Percentiles rank a stretch among this genome's conserved stretches.
Conservation (phyloP, 257 asterid species). For the Salvia rosmarinus region DNA sequence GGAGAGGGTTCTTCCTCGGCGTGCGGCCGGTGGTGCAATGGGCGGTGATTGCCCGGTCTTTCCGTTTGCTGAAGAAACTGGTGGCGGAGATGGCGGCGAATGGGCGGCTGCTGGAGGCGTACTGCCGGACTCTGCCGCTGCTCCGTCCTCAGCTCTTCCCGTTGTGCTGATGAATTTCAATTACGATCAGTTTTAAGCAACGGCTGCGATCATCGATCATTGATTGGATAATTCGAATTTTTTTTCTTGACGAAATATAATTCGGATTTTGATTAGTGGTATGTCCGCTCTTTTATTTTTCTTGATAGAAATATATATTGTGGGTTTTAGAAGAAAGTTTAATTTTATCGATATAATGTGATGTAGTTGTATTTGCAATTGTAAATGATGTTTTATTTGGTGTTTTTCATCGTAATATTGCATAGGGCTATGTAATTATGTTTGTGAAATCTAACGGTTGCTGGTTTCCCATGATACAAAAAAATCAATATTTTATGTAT, state of each 20-base stretch:
- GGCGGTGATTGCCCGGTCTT: constrained; percentile 48
- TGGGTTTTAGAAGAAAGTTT: neutral
- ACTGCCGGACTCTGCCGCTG: constrained; percentile 50
- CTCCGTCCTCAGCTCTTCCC: constrained; percentile 65
- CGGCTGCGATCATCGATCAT: neutral
- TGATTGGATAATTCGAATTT: neutral
- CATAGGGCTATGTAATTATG: neutral
- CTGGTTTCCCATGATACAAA: no score
- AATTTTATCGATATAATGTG: neutral
- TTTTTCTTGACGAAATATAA: neutral
- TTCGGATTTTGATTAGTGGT: neutral
- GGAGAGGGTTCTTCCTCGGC: constrained; percentile 52
- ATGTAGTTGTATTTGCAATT: constrained; percentile 16
- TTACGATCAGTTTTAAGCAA: neutral
- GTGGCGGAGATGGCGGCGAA: constrained; percentile 45
- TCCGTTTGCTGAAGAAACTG: constrained; percentile 51
- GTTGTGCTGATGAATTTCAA: constrained; percentile 40
- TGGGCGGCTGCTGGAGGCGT: constrained; percentile 52
- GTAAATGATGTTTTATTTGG: constrained; percentile 1
- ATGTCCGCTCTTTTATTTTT: neutral
- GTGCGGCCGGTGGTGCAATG: constrained; percentile 56
- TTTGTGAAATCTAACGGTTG: no score
- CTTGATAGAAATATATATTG: neutral
- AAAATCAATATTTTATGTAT: no score
- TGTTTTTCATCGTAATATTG: neutral